These are phyloP conservation scores for Lathyrus tuberosus DNA, from an alignment of 306 rosid species.

Conservation along the genomic window DNA sequence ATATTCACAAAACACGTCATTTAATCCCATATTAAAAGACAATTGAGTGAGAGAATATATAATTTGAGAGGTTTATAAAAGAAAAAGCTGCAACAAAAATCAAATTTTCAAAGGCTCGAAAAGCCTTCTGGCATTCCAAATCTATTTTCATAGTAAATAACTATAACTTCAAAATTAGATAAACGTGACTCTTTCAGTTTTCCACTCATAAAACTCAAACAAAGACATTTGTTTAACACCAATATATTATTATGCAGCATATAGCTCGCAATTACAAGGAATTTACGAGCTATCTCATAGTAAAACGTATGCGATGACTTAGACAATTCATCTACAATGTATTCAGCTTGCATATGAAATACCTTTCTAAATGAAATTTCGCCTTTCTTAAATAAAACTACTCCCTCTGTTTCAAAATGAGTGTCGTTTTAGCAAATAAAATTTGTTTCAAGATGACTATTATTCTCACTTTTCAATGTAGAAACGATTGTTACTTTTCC, in stretches of 20 bases:
- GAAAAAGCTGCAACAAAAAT: background rate
- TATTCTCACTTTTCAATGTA: no score
- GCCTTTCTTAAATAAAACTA: background rate
- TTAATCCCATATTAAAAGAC: slow-evolving; percentile 6
- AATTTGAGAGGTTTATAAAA: background rate
- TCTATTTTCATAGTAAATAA: slow-evolving; percentile 1
- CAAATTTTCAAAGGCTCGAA: slow-evolving; percentile 9
- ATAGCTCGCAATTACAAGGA: background rate
- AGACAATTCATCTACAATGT: background rate
- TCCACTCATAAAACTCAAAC: background rate
- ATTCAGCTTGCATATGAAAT: background rate
- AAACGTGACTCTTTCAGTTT: background rate
- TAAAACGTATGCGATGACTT: background rate
- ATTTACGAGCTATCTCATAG: slow-evolving; percentile 4
- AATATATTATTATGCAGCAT: background rate
- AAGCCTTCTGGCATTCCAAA: slow-evolving; percentile 13
- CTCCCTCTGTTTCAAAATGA: no score
- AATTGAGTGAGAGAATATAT: slow-evolving; percentile 11
- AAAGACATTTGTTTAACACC: background rate
- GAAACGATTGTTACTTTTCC: no score
- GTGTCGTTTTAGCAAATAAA: no score
- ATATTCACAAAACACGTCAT: slow-evolving; percentile 19
- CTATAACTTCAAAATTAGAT: background rate
- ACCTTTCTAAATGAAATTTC: no score
- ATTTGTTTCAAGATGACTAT: no score